Percentiles rank a stretch among this genome's conserved stretches.
Evolutionary conservation across 805 yeast genomes (phyloP).

Genomic region (Myxozyma melibiosi): DNA sequence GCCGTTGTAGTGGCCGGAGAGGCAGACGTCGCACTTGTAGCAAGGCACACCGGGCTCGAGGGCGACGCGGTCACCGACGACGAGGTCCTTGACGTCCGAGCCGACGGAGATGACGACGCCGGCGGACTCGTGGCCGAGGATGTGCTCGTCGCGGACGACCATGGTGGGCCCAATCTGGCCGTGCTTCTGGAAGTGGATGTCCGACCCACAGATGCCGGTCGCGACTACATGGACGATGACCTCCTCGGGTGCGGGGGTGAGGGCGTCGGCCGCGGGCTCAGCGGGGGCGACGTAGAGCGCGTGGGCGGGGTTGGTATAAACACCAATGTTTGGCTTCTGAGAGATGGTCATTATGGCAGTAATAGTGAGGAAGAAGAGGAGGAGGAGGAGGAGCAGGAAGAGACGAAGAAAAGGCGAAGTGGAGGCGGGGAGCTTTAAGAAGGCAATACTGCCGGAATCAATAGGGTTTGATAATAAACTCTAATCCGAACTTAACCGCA

Average conservation of each 20-base stretch:
- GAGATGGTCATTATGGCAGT: slow-evolving; percentile 13
- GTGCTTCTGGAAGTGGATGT: slow-evolving; percentile 66
- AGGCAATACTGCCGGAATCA: too few relatives aligned
- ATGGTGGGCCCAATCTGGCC: slow-evolving; percentile 59
- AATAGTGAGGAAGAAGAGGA: neutral
- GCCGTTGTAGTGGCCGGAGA: slow-evolving; percentile 44
- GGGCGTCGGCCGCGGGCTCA: slow-evolving; percentile 26
- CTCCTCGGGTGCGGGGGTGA: slow-evolving; percentile 44
- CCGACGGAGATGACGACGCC: slow-evolving; percentile 54
- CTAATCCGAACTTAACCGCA: too few relatives aligned
- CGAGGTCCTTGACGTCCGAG: slow-evolving; percentile 49
- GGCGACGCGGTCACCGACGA: slow-evolving; percentile 52
- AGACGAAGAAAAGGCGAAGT: neutral
- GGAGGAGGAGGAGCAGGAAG: neutral
- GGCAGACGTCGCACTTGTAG: slow-evolving; percentile 43
- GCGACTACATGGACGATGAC: slow-evolving; percentile 62
- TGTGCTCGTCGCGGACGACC: slow-evolving; percentile 65
- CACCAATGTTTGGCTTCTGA: slow-evolving; percentile 26
- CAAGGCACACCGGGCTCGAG: slow-evolving; percentile 58
- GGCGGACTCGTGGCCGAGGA: slow-evolving; percentile 63
- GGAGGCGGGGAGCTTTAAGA: too few relatives aligned
- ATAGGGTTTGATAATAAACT: too few relatives aligned
- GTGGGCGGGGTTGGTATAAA: slow-evolving; percentile 31
- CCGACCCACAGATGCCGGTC: slow-evolving; percentile 78
- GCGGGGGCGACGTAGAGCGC: slow-evolving; percentile 26